Base-by-base conservation (phyloP, 352 stramenopile genomes). In the Globisporangium spinosum region DNA sequence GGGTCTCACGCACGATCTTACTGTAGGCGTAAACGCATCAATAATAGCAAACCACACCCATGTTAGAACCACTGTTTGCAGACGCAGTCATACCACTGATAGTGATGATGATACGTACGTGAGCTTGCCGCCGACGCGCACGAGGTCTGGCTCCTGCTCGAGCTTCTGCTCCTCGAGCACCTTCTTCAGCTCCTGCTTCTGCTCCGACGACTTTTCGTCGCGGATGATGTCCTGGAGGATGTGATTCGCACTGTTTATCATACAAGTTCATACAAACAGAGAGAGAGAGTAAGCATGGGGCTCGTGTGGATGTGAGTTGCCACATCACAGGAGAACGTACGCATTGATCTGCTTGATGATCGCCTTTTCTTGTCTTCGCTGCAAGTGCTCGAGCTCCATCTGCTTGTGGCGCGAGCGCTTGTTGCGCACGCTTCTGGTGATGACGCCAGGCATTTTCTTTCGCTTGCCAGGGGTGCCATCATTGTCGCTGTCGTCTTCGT, bases 281-380 rank as follows among this genome's bases (percentile, higher is more conserved):
- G 5, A 58, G 7, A 69, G 43, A 22, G 10, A 43, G 62, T 67
- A 17, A 73, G 34, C 27, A 51, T 25, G 12, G 2, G n/a, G 0
- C 29, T 17, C 6, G 1, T 40, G 6, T 0, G 58, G 10, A 25
- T 7, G 23, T 3, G 43, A 12, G 9, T 17, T 1, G 2, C 17
- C 43, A 22, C 3, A 22, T 3, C n/a, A 9, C 8, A 8, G 6
- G 43, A 51, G 43, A 15, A 87, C 79, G 72, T 83, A 95, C 87
- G 76, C 73, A 67, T 95, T 95, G 69, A 95, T 95, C 67, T 95
- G 88, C 75, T 93, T 93, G 66, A 93, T 69, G 45, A 94, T 79
- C n/a, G 79, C 64, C 70, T 93, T 93, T 56, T 92, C 77, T 29
- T 76, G 77, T 70, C 83, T 75, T 49, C 86, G 80, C 20, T 74